Base-by-base conservation (phyloP, 2,329 filamentous ascomycete species). In the Cladosporium austrohemisphaericum region DNA sequence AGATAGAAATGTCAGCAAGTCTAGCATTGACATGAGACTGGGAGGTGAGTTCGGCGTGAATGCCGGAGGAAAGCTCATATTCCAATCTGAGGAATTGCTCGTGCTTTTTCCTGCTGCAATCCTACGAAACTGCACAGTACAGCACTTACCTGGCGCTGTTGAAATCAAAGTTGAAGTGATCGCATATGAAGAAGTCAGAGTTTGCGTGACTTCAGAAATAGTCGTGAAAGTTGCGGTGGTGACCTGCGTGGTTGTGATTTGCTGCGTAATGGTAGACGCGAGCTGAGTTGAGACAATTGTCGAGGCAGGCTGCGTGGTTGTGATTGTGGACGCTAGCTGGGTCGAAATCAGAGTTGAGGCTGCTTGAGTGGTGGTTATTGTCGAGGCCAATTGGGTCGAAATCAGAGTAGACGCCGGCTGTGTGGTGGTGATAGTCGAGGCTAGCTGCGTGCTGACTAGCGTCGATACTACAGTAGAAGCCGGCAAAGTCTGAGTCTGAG, bases 161-260 rank as follows among this genome's bases (percentile, higher is more conserved):
- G 44, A 38, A 14, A 38, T 29, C 16, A 35, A 25, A n/a, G 44
- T 47, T 22, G 23, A 29, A 8, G 23, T 47, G 11, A 47, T 23
- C 4, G 44, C 44, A 38, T 47, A 47, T 6, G 44, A 47, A 23
- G 23, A 38, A n/a, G 33, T 47, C 18, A 37, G 16, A 14, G 44
- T 47, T 20, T 47, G 32, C 9, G 44, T 38, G 23, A 29, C 32
- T 16, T 38, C 18, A 25, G 44, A 47, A 5, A 49, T 14, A 5
- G 46, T 49, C 14, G 46, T 49, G 46, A 32, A 32, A 11, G 35
- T 40, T 9, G 44, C 33, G 5, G 41, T 44, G 2, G 28, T 14
- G 5, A 33, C 22, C 9, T 45, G 20, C n/a, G 41, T 45, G 4
- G 41, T 36, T 3, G 32, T 45, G 4, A 43, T 43, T 32, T 43